Conservation (phyloP, 2,329 filamentous ascomycete genomes). For the Aureobasidium lini region DNA sequence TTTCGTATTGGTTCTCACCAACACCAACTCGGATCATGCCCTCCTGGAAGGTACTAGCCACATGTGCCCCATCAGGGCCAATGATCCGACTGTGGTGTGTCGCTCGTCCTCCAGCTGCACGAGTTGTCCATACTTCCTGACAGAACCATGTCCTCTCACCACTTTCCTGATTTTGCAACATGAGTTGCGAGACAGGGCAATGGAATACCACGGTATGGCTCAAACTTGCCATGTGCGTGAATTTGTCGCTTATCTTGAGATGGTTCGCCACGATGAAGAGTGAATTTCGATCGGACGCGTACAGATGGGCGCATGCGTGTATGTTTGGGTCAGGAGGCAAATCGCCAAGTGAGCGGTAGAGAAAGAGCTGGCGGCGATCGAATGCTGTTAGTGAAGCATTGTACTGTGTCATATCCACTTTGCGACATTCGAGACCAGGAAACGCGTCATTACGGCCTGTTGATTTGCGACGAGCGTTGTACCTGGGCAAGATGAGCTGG, state of each 20-base stretch:
- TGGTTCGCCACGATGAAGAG: conserved; percentile 46
- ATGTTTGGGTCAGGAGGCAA: conserved; percentile 40
- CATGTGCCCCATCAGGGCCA: conserved; percentile 33
- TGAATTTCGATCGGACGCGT: conserved; percentile 50
- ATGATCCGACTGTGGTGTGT: conserved; percentile 42
- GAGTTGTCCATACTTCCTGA: conserved; percentile 42
- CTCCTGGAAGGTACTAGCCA: conserved; percentile 45
- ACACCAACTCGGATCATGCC: conserved; percentile 34
- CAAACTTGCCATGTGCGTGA: conserved; percentile 39
- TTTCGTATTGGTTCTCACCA: background rate
- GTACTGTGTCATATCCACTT: conserved; percentile 45
- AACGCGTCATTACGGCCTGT: conserved; percentile 34
- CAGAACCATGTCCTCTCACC: conserved; percentile 38
- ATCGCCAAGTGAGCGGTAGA: conserved; percentile 39
- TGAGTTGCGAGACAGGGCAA: conserved; percentile 31
- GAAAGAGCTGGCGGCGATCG: conserved; percentile 35
- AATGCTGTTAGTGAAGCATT: conserved; percentile 34
- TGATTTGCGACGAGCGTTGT: conserved; percentile 25
- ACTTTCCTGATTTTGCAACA: conserved; percentile 30
- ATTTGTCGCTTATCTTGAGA: conserved; percentile 34
- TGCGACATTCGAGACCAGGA: conserved; percentile 41
- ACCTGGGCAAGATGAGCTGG: background rate
- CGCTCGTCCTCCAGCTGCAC: conserved; percentile 38
- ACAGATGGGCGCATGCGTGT: conserved; percentile 51
- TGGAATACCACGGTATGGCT: conserved; percentile 45